A percentile compares a stretch with the other conserved stretches of the same genome.
These are phyloP conservation scores for Monilinia polystroma DNA, from an alignment of 2,329 filamentous ascomycete genomes.

Conservation along the genomic window DNA sequence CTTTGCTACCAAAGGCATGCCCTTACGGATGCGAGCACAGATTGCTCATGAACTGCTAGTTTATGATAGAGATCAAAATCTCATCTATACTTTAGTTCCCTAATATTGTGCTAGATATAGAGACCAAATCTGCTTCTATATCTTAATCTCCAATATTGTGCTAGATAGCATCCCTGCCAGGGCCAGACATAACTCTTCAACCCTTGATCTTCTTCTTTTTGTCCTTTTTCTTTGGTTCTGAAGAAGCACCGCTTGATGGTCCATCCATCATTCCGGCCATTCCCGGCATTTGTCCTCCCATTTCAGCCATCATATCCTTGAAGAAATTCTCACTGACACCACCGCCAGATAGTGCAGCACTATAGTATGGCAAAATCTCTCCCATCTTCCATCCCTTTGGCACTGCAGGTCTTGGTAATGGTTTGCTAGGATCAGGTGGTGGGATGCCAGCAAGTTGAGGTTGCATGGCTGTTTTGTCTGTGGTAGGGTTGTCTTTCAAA, in stretches of 20 bases:
- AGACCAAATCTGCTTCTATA: background rate
- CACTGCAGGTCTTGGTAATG: constrained; percentile 69
- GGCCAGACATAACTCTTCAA: constrained; percentile 21
- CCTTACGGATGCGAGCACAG: constrained; percentile 17
- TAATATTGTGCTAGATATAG: background rate
- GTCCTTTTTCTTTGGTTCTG: constrained; percentile 51
- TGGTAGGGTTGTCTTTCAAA: constrained; percentile 75
- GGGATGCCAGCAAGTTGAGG: constrained; percentile 70
- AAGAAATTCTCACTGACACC: constrained; percentile 93
- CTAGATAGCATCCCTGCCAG: background rate
- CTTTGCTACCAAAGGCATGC: constrained; percentile 24
- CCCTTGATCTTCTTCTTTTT: constrained; percentile 38
- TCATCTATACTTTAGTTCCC: background rate
- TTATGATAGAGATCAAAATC: background rate
- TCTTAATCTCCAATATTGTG: background rate
- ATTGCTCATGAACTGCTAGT: background rate
- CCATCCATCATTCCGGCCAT: constrained; percentile 44
- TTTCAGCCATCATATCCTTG: constrained; percentile 95
- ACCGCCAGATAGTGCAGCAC: constrained; percentile 84
- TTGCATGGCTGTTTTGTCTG: constrained; percentile 66
- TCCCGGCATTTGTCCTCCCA: constrained; percentile 54
- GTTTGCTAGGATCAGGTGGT: constrained; percentile 61
- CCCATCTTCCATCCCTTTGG: constrained; percentile 92
- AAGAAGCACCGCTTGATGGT: constrained; percentile 35
- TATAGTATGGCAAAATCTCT: constrained; percentile 80